Evolutionary conservation across 108 stramenopile species (phyloP).

Genomic region (Nitzschia palea): DNA sequence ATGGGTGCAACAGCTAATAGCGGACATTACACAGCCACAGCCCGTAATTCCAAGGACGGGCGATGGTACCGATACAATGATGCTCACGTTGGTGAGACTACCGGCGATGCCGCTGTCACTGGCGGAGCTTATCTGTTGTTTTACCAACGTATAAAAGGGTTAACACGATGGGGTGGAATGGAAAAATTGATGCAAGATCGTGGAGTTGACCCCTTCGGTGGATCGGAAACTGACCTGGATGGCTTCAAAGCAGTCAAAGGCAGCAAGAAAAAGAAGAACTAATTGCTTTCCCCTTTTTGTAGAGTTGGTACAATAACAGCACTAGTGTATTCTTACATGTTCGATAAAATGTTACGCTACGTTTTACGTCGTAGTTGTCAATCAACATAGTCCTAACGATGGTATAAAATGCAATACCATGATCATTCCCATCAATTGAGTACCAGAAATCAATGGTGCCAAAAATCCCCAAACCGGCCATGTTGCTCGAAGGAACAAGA

Average conservation of each 20-base stretch:
- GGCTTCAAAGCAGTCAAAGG: slow-evolving; percentile 49
- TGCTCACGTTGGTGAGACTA: slow-evolving; percentile 69
- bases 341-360: not conserved
- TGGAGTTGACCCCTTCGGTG: slow-evolving; percentile 41
- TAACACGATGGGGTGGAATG: slow-evolving; percentile 77
- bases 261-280: slow-evolving; percentile 28
- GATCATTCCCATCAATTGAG: slow-evolving; percentile 73
- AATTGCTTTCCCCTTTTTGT: not conserved
- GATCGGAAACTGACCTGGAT: slow-evolving; percentile 43
- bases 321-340: not conserved
- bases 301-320: not conserved
- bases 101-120: slow-evolving; percentile 74
- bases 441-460: slow-evolving; percentile 77
- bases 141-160: slow-evolving; percentile 68
- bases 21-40: slow-evolving; percentile 89
- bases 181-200: slow-evolving; percentile 57
- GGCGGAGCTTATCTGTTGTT: slow-evolving; percentile 83
- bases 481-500: slow-evolving; percentile 70
- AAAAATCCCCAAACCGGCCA: slow-evolving; percentile 92
- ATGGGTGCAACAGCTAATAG: slow-evolving; percentile 74
- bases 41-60: slow-evolving; percentile 71
- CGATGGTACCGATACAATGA: slow-evolving; percentile 86
- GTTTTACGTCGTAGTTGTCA: not conserved
- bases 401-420: slow-evolving; percentile 89
- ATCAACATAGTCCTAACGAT: slow-evolving; percentile 17